These are phyloP conservation scores for Colletotrichum acutatum DNA, from an alignment of 2,329 filamentous ascomycete species.

Conservation along the genomic window DNA sequence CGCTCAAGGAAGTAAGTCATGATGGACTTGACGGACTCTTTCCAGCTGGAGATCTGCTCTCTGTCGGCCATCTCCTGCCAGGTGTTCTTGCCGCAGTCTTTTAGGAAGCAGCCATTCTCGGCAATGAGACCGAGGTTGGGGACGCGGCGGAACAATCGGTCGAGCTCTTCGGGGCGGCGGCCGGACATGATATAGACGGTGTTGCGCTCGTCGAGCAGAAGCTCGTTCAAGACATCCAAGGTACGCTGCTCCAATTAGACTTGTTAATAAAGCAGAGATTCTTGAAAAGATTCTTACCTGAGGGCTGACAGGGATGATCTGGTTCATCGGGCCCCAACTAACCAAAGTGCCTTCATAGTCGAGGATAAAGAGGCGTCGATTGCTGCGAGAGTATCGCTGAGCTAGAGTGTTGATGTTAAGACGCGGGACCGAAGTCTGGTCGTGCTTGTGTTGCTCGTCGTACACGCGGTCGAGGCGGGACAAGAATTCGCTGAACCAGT, in stretches of 20 bases:
- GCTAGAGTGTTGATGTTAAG: conserved; percentile 75
- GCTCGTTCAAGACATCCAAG: conserved; percentile 82
- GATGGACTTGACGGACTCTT: conserved; percentile 83
- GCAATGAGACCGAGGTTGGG: conserved; percentile 89
- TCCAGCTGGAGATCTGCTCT: conserved; percentile 79
- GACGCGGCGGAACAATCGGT: conserved; percentile 85
- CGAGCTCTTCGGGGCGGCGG: conserved; percentile 86
- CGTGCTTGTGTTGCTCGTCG: conserved; percentile 85
- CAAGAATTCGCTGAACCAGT: conserved; percentile 86
- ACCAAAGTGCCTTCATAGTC: conserved; percentile 96
- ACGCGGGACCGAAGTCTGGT: conserved; percentile 87
- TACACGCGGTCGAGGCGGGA: conserved; percentile 79
- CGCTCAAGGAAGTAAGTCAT: conserved; percentile 91
- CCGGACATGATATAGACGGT: conserved; percentile 95
- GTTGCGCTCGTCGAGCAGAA: conserved; percentile 83
- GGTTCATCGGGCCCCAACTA: conserved; percentile 84
- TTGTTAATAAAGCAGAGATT: not conserved
- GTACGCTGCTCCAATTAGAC: conserved; percentile 67
- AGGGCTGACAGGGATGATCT: conserved; percentile 87
- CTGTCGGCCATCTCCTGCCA: conserved; percentile 86
- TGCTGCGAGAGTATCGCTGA: conserved; percentile 72
- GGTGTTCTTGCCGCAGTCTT: conserved; percentile 71
- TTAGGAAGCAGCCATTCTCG: conserved; percentile 93
- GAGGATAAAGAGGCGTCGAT: conserved; percentile 84
- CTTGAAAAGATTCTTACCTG: conserved; percentile 51